Percentiles rank a stretch among this genome's conserved stretches.
Evolutionary conservation across 192 early-diverging fungal genomes (phyloP).

Genomic region (Backusella westeae): DNA sequence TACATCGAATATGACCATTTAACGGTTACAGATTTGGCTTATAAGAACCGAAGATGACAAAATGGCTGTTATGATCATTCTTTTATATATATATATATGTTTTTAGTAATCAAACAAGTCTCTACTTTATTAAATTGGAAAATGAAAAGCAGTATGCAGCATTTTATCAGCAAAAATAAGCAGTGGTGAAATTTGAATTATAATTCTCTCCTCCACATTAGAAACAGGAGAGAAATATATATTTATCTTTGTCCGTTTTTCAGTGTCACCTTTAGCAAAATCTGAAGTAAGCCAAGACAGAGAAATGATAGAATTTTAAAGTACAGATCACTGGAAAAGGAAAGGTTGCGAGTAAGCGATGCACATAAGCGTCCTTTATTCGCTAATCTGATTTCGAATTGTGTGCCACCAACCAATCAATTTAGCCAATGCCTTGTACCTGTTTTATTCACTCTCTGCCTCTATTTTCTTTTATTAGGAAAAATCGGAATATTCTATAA

Average conservation of each 20-base stretch:
- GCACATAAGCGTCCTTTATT: background rate
- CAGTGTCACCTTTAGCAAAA: background rate
- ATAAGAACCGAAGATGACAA: background rate
- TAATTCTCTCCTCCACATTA: no score
- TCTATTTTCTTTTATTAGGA: background rate
- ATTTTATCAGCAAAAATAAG: background rate
- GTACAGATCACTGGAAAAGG: background rate
- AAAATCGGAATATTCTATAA: background rate
- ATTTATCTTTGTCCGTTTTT: background rate
- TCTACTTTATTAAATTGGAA: background rate
- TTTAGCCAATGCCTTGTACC: background rate
- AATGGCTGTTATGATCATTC: background rate
- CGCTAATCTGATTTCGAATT: background rate
- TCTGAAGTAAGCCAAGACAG: background rate
- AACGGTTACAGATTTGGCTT: background rate
- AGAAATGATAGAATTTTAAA: background rate
- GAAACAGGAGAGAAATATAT: no score
- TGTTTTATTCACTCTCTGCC: background rate
- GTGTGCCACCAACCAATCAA: background rate
- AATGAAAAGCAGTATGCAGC: background rate
- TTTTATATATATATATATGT: background rate
- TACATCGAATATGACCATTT: background rate
- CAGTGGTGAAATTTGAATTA: no score
- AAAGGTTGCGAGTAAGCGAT: background rate
- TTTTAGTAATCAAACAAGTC: background rate